Evolutionary conservation across 2,329 filamentous ascomycete species (phyloP).

Genomic region (Rhytidhysteron rufulum): DNA sequence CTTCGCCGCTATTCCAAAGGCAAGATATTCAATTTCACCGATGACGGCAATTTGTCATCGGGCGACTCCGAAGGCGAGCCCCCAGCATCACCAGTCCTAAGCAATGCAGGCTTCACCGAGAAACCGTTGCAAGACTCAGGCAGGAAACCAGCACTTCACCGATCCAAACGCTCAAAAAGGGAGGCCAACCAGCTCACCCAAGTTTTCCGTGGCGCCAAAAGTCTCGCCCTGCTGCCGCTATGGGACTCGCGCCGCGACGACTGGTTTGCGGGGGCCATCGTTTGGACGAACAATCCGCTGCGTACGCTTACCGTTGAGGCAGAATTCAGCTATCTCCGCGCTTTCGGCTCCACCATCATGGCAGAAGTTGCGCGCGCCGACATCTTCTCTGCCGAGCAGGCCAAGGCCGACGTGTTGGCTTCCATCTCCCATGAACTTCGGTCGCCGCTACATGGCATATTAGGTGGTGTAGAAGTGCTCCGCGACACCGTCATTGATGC

Average conservation of each 20-base stretch:
- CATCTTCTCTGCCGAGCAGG: conserved; percentile 40
- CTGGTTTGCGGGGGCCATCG: conserved; percentile 35
- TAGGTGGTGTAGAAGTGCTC: conserved; percentile 45
- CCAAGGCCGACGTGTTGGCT: conserved; percentile 40
- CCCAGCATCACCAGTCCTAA: background rate
- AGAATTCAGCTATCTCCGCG: conserved; percentile 32
- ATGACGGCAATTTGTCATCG: conserved; percentile 13
- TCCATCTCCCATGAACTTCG: conserved; percentile 48
- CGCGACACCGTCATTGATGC: conserved; percentile 17
- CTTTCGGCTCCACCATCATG: conserved; percentile 50
- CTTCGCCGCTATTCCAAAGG: conserved; percentile 21
- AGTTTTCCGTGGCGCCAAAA: conserved; percentile 40
- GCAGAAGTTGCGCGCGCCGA: conserved; percentile 54
- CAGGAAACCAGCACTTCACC: background rate
- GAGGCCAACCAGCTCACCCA: conserved; percentile 49
- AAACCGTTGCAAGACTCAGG: background rate
- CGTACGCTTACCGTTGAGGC: conserved; percentile 24
- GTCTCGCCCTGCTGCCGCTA: conserved; percentile 36
- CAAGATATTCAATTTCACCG: conserved; percentile 21
- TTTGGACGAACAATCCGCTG: conserved; percentile 28
- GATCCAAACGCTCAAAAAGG: conserved; percentile 40
- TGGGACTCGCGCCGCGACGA: conserved; percentile 36
- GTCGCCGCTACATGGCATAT: conserved; percentile 59
- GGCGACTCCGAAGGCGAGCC: background rate
- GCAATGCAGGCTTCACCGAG: background rate